A percentile compares a stretch with the other conserved stretches of the same genome.
Evolutionary conservation across 768 basidiomycete species (phyloP).

Genomic region (Trametes cinnabarina): DNA sequence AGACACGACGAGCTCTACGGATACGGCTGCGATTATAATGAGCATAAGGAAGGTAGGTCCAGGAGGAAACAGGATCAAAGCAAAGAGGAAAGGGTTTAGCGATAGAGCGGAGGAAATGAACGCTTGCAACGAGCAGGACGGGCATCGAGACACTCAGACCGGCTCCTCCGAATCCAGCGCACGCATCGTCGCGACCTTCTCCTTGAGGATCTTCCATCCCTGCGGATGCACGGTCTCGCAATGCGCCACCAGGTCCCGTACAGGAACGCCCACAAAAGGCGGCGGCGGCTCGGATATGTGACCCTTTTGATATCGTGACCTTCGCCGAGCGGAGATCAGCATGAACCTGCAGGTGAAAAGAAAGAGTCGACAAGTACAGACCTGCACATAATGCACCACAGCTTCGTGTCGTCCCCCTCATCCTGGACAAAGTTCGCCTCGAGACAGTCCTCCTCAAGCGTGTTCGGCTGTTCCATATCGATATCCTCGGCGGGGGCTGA

Average conservation of each 20-base stretch:
- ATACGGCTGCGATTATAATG: background rate
- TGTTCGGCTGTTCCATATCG: slow-evolving; percentile 28
- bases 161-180: background rate
- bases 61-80: too few relatives aligned
- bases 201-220: slow-evolving; percentile 41
- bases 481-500: slow-evolving; percentile 23
- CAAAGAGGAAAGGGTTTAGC: background rate
- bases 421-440: slow-evolving; percentile 34
- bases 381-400: slow-evolving; percentile 53
- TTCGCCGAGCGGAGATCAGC: slow-evolving; percentile 22
- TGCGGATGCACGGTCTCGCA: slow-evolving; percentile 46
- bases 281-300: slow-evolving; percentile 31
- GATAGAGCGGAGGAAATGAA: background rate
- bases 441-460: slow-evolving; percentile 44
- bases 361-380: slow-evolving; percentile 29
- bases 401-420: slow-evolving; percentile 28
- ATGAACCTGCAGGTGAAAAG: background rate
- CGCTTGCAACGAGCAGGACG: background rate
- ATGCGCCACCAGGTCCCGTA: slow-evolving; percentile 48
- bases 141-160: background rate
- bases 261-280: slow-evolving; percentile 36
- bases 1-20: background rate
- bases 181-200: slow-evolving; percentile 1
- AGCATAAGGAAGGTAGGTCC: too few relatives aligned
- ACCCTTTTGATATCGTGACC: slow-evolving; percentile 37